A percentile compares a stretch with the other conserved stretches of the same genome.
phyloP scores from a whole-genome alignment of 495 filamentous ascomycete species.

The Daldinia grandis region DNA sequence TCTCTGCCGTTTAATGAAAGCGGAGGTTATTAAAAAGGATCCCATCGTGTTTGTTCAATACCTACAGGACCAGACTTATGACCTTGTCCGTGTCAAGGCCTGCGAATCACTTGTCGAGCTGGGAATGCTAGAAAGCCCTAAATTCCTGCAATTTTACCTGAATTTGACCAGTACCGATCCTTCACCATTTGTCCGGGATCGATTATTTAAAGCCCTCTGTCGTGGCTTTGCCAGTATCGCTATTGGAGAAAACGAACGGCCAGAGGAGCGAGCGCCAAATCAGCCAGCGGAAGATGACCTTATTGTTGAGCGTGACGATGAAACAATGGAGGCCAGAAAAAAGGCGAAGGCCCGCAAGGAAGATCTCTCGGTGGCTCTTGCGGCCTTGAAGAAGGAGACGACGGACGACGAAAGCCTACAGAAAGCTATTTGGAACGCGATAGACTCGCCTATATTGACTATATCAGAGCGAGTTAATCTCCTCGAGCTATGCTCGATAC shows the following conservation, averaged over 20 bases:
- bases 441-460: constrained; percentile 71
- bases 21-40: constrained; percentile 67
- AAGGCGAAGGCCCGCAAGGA: constrained; percentile 75
- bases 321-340: constrained; percentile 69
- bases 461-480: constrained; percentile 79
- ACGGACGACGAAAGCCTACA: constrained; percentile 68
- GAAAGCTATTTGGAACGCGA: constrained; percentile 78
- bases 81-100: constrained; percentile 81
- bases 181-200: constrained; percentile 80
- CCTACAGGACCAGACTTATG: constrained; percentile 76
- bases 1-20: constrained; percentile 75
- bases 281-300: constrained; percentile 62
- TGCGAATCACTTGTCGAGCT: constrained; percentile 84
- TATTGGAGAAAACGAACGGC: constrained; percentile 65
- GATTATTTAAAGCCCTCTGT: constrained; percentile 72
- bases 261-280: constrained; percentile 44
- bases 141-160: constrained; percentile 74
- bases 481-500: constrained; percentile 74
- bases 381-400: constrained; percentile 76
- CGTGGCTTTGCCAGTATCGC: constrained; percentile 81
- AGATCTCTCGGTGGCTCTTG: constrained; percentile 78
- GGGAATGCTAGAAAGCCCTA: constrained; percentile 69
- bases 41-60: constrained; percentile 80
- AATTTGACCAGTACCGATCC: constrained; percentile 75
- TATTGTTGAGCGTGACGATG: constrained; percentile 76